Evolutionary conservation across 345 rosid genomes (phyloP).

Genomic region (Geranium rotundifolium): DNA sequence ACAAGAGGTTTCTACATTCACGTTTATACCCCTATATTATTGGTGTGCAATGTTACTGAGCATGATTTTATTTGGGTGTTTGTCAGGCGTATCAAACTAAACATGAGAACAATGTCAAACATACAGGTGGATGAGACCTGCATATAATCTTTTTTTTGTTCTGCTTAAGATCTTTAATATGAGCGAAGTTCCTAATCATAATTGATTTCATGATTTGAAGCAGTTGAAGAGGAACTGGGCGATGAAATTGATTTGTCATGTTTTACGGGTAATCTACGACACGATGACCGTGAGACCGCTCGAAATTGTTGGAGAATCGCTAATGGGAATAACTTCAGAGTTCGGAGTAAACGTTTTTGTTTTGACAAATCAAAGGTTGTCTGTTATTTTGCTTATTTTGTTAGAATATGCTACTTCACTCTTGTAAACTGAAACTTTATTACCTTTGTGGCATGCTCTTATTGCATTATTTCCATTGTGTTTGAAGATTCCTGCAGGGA

Average conservation of each 20-base stretch:
- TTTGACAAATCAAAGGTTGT: slow-evolving; percentile 76
- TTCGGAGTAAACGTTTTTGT: slow-evolving; percentile 89
- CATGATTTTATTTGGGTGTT: slow-evolving; percentile 4
- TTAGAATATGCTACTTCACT: not conserved
- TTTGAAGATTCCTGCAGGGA: slow-evolving; percentile 84
- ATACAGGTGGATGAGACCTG: slow-evolving; percentile 38
- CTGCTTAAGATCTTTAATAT: not conserved
- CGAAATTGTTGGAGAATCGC: slow-evolving; percentile 89
- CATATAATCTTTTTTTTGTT: slow-evolving; percentile 6
- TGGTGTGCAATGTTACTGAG: slow-evolving; percentile 1
- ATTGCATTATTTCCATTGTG: slow-evolving; percentile 7
- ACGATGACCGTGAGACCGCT: slow-evolving; percentile 71
- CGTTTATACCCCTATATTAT: slow-evolving; percentile 2
- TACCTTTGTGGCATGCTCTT: slow-evolving; percentile 5
- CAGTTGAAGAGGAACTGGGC: slow-evolving; percentile 57
- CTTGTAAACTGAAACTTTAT: slow-evolving; percentile 1
- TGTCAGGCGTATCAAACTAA: slow-evolving; percentile 42
- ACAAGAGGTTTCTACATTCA: slow-evolving; percentile 48
- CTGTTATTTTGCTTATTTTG: slow-evolving; percentile 8
- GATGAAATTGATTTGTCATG: slow-evolving; percentile 71
- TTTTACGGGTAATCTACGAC: slow-evolving; percentile 73
- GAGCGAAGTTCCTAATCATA: not conserved
- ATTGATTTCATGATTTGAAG: slow-evolving; percentile 23
- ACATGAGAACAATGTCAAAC: slow-evolving; percentile 44
- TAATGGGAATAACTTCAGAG: slow-evolving; percentile 83